Base-by-base conservation (phyloP, 2,329 filamentous ascomycete genomes). In the Emergomyces pasteurianus region DNA sequence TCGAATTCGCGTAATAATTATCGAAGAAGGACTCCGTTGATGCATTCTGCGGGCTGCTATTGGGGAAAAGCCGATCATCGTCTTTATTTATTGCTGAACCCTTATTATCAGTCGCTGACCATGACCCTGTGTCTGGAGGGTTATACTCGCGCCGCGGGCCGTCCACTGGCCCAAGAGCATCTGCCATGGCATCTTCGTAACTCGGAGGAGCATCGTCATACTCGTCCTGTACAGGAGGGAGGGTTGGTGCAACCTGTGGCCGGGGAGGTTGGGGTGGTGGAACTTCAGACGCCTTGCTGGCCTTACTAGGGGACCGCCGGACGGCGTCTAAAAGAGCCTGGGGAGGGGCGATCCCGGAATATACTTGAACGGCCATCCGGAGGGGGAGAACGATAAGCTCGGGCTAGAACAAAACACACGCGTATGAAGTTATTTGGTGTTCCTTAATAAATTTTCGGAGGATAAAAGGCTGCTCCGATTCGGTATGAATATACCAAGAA, bases 161-260 rank as follows among this genome's bases (percentile, higher is more conserved):
- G 70, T 90, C 83, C 60, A 90, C 83, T 1, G 90, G 89, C 42
- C 83, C 86, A 63, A 94, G 75, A 62, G 86, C 83, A 65, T 89
- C 86, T 7, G 90, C 91, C 75, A 96, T 86, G 14, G 90, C 91
- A 74, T 96, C 92, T 74, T 96, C 91, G 70, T 97, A 97, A 69
- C 90, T 96, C 8, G 92, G 92, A 21, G 92, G 92, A n/a, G 90
- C 89, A 60, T 94, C 90, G 38, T 90, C 86, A 65, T 71, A 71
- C 9, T 60, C 34, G 16, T 62, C 46, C 36, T 38, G 26, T 55
- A 58, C 57, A 60, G 67, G 67, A 36, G 64, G 62, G 21, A 71
- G 63, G 8, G 67, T 66, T 3, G 68, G 65, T 38, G 57, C 56
- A 12, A 60, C 53, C 16, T 58, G 16, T 42, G 74, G 68, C 67